A percentile compares a stretch with the other conserved stretches of the same genome.
Evolutionary conservation across 768 basidiomycete species (phyloP).

Genomic region (Russula griseocarnosa): DNA sequence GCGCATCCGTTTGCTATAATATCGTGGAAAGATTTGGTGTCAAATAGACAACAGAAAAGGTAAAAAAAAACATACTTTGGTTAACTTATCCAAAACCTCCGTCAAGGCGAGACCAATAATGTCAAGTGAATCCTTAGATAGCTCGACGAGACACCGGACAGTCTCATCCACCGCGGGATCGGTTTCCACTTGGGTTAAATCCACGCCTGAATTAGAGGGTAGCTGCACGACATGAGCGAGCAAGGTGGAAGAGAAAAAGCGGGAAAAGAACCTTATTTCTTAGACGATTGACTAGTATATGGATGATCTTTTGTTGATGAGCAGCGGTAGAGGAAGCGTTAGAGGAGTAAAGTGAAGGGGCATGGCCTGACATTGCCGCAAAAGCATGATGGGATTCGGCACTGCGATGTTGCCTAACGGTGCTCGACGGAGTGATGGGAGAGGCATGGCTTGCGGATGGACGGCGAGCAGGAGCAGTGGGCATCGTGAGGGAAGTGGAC

Average conservation of each 20-base stretch:
- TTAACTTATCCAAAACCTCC: constrained; percentile 71
- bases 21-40: neutral
- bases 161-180: constrained; percentile 73
- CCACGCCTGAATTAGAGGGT: constrained; percentile 76
- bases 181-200: constrained; percentile 67
- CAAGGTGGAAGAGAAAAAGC: constrained; percentile 1
- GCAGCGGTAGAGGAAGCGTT: constrained; percentile 37
- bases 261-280: constrained; percentile 63
- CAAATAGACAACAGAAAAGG: constrained; percentile 4
- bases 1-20: constrained; percentile 49
- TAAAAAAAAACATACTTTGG: constrained; percentile 49
- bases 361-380: constrained; percentile 23
- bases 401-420: constrained; percentile 54
- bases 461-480: constrained; percentile 51
- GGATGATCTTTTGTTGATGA: constrained; percentile 79
- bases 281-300: constrained; percentile 73
- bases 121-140: constrained; percentile 72
- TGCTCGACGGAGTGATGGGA: constrained; percentile 34
- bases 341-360: constrained; percentile 36
- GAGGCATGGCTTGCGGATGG: constrained; percentile 49
- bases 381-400: constrained; percentile 48
- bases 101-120: constrained; percentile 75
- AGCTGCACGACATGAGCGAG: constrained; percentile 48
- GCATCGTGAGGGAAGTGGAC: neutral
- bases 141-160: constrained; percentile 73